phyloP scores from a whole-genome alignment of 768 basidiomycete genomes.

The Tremella mesenterica region DNA sequence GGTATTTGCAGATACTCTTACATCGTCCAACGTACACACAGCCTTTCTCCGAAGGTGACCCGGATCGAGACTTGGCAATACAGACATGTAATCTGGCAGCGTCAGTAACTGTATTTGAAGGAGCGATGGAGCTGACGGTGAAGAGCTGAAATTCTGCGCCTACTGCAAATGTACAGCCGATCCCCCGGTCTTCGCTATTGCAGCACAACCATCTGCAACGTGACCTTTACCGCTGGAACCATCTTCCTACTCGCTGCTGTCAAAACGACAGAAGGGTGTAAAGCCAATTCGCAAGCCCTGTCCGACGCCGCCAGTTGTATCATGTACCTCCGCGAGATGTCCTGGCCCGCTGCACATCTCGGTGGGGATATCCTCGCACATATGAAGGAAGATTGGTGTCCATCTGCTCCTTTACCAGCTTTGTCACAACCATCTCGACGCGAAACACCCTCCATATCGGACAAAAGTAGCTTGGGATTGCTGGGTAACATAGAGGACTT shows the following conservation, averaged over 20 bases:
- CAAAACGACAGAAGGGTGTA: constrained; percentile 5
- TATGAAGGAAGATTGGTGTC: constrained; percentile 13
- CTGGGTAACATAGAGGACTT: background rate
- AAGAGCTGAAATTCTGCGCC: constrained; percentile 23
- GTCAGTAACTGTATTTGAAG: background rate
- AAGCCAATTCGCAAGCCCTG: constrained; percentile 12
- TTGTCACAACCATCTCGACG: background rate
- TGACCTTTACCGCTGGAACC: constrained; percentile 27
- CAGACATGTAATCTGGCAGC: constrained; percentile 2
- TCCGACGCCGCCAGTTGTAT: constrained; percentile 16
- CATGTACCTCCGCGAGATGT: constrained; percentile 12
- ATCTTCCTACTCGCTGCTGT: constrained; percentile 24
- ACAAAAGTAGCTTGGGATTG: no score
- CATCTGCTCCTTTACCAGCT: background rate
- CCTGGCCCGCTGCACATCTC: constrained; percentile 22
- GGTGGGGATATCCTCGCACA: constrained; percentile 16
- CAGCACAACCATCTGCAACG: constrained; percentile 44
- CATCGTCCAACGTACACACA: constrained; percentile 5
- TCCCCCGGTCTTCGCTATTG: constrained; percentile 55
- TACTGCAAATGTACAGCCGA: constrained; percentile 46
- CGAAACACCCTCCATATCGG: no score
- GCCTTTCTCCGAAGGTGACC: background rate
- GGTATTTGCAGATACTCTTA: constrained; percentile 5
- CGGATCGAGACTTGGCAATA: background rate
- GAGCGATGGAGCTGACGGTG: background rate